A percentile compares a stretch with the other conserved stretches of the same genome.
These are phyloP conservation scores for Pseudogymnoascus verrucosus DNA, from an alignment of 2,329 filamentous ascomycete species.

Conservation along the genomic window DNA sequence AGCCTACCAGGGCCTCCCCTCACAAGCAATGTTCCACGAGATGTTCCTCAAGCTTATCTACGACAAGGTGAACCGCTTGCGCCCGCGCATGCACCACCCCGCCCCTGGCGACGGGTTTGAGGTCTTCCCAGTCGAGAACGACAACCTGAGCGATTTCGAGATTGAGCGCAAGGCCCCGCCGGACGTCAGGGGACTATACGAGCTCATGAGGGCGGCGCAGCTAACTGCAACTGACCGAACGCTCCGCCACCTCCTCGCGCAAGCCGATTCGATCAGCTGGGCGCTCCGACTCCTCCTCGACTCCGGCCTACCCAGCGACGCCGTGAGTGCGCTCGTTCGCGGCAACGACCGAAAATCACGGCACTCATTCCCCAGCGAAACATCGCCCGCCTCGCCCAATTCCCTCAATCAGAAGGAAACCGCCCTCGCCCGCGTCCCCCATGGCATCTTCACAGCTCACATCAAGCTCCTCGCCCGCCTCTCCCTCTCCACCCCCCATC, in stretches of 20 bases:
- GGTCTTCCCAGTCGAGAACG: constrained; percentile 44
- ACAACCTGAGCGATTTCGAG: constrained; percentile 57
- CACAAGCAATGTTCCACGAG: constrained; percentile 43
- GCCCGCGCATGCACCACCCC: constrained; percentile 17
- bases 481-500: constrained; percentile 16
- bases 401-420: constrained; percentile 35
- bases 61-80: constrained; percentile 18
- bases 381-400: background rate
- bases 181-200: constrained; percentile 48
- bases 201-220: constrained; percentile 39
- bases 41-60: constrained; percentile 52
- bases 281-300: background rate
- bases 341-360: background rate
- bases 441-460: constrained; percentile 40
- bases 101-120: constrained; percentile 55
- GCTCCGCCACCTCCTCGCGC: background rate
- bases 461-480: constrained; percentile 42
- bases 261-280: background rate
- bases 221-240: background rate
- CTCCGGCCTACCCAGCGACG: background rate
- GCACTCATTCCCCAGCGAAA: constrained; percentile 23
- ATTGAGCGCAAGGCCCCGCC: constrained; percentile 55
- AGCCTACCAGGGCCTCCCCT: constrained; percentile 24
- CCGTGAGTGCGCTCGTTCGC: background rate
- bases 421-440: constrained; percentile 22